These are phyloP conservation scores for Yarrowia sp. DNA, from an alignment of 805 yeast species.

Conservation along the genomic window DNA sequence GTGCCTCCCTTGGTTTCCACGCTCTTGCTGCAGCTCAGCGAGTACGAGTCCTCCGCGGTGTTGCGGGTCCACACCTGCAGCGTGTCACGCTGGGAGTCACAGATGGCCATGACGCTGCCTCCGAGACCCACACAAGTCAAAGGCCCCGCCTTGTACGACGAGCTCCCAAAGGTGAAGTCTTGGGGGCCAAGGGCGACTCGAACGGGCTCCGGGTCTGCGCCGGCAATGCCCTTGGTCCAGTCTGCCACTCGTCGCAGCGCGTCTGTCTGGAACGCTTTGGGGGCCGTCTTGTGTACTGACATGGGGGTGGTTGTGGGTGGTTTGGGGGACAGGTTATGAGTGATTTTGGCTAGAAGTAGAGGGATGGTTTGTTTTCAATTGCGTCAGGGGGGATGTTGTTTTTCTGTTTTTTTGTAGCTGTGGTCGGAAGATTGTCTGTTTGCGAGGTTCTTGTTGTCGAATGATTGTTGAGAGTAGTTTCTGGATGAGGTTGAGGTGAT, in stretches of 20 bases:
- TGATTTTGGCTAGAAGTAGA: no score
- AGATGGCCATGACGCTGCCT: not conserved
- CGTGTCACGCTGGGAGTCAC: not conserved
- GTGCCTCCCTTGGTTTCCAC: constrained; percentile 2
- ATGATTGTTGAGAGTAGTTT: not conserved
- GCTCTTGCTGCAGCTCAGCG: not conserved
- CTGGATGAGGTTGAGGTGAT: not conserved
- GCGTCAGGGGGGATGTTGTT: no score
- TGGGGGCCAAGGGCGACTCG: constrained; percentile 45
- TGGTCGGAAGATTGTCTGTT: not conserved
- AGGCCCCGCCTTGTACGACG: not conserved
- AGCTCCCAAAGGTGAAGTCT: constrained; percentile 41
- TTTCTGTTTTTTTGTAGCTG: not conserved
- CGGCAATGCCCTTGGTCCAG: constrained; percentile 44
- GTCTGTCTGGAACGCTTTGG: not conserved
- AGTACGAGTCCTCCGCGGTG: not conserved
- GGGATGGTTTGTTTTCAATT: not conserved
- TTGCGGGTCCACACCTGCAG: not conserved
- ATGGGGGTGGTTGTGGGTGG: not conserved
- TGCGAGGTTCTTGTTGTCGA: not conserved
- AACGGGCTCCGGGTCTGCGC: constrained; percentile 49
- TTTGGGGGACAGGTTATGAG: not conserved
- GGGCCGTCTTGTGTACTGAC: constrained; percentile 23
- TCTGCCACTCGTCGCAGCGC: constrained; percentile 9
- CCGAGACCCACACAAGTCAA: not conserved